These are phyloP conservation scores for Microbotryomycetes sp. DNA, from an alignment of 1,284 basidiomycete species.

Conservation along the genomic window DNA sequence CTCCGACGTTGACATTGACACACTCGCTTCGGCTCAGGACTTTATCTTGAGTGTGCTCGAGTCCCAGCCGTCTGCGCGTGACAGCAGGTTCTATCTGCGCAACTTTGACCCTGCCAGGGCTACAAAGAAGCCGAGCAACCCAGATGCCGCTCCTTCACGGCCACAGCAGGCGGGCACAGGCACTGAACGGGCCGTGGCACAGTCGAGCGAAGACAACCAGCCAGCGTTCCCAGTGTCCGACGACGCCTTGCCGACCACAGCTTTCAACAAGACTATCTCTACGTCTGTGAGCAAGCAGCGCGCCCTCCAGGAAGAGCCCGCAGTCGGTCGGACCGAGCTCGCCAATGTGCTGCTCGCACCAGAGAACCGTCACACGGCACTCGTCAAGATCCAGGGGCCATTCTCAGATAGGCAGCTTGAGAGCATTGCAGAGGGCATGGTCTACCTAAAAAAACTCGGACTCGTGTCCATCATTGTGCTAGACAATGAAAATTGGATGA, in stretches of 20 bases:
- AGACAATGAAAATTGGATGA: conserved; percentile 71
- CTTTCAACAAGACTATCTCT: conserved; percentile 8
- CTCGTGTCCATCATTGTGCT: conserved; percentile 90
- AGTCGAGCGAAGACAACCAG: conserved; percentile 24
- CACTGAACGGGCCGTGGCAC: conserved; percentile 31
- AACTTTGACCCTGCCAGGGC: conserved; percentile 57
- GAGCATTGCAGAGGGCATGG: conserved; percentile 85
- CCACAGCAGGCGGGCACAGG: conserved; percentile 4
- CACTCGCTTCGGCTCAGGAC: conserved; percentile 53
- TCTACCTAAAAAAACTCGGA: conserved; percentile 90
- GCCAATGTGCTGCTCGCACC: conserved; percentile 72
- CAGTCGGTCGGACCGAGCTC: conserved; percentile 48
- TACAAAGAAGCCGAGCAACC: conserved; percentile 44
- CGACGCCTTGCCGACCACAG: conserved; percentile 36
- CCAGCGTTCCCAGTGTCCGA: conserved; percentile 32
- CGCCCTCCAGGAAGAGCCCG: conserved; percentile 37
- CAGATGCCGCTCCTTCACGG: conserved; percentile 31
- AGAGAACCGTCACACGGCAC: conserved; percentile 70
- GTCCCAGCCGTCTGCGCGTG: conserved; percentile 84
- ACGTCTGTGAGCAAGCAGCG: conserved; percentile 33
- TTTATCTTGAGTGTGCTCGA: conserved; percentile 93
- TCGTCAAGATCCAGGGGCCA: conserved; percentile 96
- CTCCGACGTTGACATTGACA: background rate
- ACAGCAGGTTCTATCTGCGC: conserved; percentile 80
- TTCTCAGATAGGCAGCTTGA: conserved; percentile 93